A percentile compares a stretch with the other conserved stretches of the same genome.
phyloP scores from a whole-genome alignment of 805 yeast genomes.

The Saccharomyces eubayanus region DNA sequence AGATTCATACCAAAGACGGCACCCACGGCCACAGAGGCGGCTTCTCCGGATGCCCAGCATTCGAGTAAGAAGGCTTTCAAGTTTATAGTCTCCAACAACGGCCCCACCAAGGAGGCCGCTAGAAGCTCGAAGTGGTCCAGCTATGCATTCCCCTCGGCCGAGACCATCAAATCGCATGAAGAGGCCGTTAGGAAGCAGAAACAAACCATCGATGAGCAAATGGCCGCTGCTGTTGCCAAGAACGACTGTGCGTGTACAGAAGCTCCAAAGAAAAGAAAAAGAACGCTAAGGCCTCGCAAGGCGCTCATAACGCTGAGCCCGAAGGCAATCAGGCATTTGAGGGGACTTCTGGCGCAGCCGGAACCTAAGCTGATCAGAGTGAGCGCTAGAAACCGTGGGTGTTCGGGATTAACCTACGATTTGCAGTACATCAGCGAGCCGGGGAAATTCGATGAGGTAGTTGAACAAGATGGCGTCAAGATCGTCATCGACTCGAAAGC shows the following conservation, averaged over 20 bases:
- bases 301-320: conserved; percentile 79
- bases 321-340: conserved; percentile 66
- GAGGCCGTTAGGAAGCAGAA: conserved; percentile 41
- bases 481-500: conserved; percentile 95
- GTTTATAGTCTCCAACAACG: not conserved
- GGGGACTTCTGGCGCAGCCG: conserved; percentile 63
- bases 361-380: conserved; percentile 83
- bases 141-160: conserved; percentile 37
- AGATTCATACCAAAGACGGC: not conserved
- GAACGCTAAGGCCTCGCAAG: conserved; percentile 76
- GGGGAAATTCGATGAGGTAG: conserved; percentile 91
- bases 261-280: conserved; percentile 38
- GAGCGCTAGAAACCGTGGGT: conserved; percentile 93
- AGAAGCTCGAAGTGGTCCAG: conserved; percentile 32
- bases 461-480: conserved; percentile 87
- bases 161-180: conserved; percentile 20
- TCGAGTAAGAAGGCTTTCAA: not conserved
- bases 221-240: conserved; percentile 13
- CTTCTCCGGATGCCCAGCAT: not conserved
- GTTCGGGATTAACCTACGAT: conserved; percentile 90
- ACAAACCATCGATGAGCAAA: conserved; percentile 14
- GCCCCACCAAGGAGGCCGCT: not conserved
- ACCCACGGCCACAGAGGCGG: not conserved
- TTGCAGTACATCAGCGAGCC: conserved; percentile 83
- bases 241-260: conserved; percentile 3